Evolutionary conservation across 768 basidiomycete genomes (phyloP), one percentile per base, ranked within the genome.

Genomic region (Tylopilus rubrobrunneus): DNA sequence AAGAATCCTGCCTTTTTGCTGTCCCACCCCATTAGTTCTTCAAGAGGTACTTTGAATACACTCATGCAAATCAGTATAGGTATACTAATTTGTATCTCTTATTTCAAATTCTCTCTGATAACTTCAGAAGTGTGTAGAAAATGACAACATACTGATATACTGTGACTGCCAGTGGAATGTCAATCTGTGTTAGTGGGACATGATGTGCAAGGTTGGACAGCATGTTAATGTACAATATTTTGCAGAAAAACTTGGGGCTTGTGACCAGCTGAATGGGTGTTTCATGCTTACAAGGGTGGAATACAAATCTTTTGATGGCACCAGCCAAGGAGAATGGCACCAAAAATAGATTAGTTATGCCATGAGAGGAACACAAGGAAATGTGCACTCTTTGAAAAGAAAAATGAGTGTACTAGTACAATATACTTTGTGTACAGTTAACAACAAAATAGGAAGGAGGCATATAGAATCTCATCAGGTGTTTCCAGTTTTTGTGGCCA

Each of bases 321-420:
- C 90, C 89, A 31, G 91, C 91, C 45, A 93, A 74, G 10, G 91
- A 92, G 68, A 94, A 92, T 3, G 93, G 72, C 90, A 92, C 91
- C 92, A 55, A 19, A 34, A 56, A 48, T 44, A 48, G 17, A 47
- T 56, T 11, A 59, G 64, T 52, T 57, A 49, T 28, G 12, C 29
- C 14, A 48, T 21, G n/a, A 42, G 37, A 19, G 39, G 17, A 33
- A 41, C 49, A 44, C 4, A 39, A 19, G 28, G 45, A 56, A 34
- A 39, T 1, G 68, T 82, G 19, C 53, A 90, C 91, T 92, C 71
- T 91, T 93, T 5, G 91, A 85, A 70, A 92, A 93, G 70, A 89
- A 90, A 2, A 86, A 87, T 3, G 92, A 85, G 63, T 94, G 14
- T 6, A 31, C 17, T 37, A 33, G 92, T 4, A 94, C 87, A 55